A percentile compares a stretch with the other conserved stretches of the same genome.
Conservation (phyloP, 2,329 filamentous ascomycete genomes). For the Botryotinia convoluta region DNA sequence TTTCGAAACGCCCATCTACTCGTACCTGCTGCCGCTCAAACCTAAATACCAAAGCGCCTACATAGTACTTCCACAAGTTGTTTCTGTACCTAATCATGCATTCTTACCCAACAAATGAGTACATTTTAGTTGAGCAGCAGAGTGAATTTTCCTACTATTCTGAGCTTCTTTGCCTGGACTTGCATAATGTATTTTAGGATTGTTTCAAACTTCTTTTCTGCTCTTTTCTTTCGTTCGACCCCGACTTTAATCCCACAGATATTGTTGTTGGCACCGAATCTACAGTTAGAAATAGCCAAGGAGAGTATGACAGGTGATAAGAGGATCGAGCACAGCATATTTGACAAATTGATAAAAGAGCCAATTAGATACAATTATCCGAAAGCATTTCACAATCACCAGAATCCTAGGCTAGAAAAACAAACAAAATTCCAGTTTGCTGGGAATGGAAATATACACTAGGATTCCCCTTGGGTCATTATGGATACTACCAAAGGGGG, state of each 20-base stretch:
- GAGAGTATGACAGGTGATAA: neutral
- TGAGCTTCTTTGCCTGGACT: neutral
- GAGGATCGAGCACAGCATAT: constrained; percentile 6
- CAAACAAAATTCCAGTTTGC: neutral
- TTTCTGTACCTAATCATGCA: neutral
- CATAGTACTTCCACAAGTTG: neutral
- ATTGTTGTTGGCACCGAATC: neutral
- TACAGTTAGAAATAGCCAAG: neutral
- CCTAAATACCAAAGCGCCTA: constrained; percentile 5
- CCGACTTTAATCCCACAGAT: neutral
- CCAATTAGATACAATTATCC: neutral
- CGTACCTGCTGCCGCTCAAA: constrained; percentile 3
- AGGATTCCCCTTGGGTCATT: neutral
- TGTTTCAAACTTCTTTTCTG: neutral
- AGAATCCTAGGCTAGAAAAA: neutral
- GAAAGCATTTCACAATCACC: neutral
- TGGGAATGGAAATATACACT: constrained; percentile 9
- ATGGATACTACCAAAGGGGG: neutral
- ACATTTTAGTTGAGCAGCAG: neutral
- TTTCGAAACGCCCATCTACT: constrained; percentile 11
- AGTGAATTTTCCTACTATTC: neutral
- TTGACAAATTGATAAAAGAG: neutral
- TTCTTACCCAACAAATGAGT: constrained; percentile 1
- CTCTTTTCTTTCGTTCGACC: neutral
- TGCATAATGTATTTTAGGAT: neutral